Evolutionary conservation across 2,329 filamentous ascomycete species (phyloP).

Genomic region (Pyricularia sp.): DNA sequence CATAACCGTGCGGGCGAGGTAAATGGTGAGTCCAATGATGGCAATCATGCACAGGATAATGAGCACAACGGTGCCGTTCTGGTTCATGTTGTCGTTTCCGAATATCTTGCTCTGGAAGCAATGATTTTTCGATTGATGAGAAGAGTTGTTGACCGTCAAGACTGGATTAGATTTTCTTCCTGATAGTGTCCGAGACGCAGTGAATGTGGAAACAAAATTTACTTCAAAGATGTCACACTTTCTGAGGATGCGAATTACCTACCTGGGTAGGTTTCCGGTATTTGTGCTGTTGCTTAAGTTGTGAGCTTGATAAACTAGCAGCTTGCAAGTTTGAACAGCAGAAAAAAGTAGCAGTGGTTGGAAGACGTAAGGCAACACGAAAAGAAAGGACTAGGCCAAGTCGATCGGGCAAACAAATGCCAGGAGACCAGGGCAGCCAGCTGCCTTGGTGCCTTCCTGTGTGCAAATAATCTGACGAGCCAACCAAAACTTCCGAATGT

Average conservation of each 20-base stretch:
- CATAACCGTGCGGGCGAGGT: slow-evolving; percentile 14
- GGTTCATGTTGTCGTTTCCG: slow-evolving; percentile 9
- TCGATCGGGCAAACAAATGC: background rate
- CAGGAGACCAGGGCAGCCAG: background rate
- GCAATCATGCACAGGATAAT: slow-evolving; percentile 17
- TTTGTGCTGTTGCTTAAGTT: background rate
- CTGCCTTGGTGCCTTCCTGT: background rate
- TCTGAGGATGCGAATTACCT: background rate
- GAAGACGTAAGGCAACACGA: background rate
- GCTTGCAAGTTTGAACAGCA: no score
- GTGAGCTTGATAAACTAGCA: background rate
- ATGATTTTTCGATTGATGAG: background rate
- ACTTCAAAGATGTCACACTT: background rate
- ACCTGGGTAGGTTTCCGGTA: background rate
- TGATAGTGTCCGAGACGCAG: background rate
- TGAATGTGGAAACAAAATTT: background rate
- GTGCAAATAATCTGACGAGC: background rate
- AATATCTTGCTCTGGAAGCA: background rate
- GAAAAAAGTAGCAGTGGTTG: background rate
- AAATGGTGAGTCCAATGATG: slow-evolving; percentile 12
- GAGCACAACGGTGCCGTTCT: slow-evolving; percentile 19
- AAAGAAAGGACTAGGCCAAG: background rate
- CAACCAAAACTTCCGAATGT: background rate
- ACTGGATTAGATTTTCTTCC: background rate
- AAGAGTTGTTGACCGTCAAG: background rate